These are phyloP conservation scores for Henningerozyma blattae DNA, from an alignment of 805 yeast species.

Conservation along the genomic window DNA sequence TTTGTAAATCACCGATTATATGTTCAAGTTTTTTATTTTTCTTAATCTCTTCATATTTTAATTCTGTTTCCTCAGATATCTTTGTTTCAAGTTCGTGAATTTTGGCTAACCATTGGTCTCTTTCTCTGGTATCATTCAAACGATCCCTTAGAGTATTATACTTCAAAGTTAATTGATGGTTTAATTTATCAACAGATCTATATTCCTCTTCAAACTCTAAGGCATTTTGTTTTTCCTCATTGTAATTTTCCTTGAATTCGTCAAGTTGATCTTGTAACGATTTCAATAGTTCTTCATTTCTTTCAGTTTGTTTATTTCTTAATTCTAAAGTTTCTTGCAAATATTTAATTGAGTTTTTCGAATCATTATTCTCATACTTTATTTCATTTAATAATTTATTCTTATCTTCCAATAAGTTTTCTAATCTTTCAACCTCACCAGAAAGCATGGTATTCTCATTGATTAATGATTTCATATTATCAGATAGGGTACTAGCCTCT, in stretches of 20 bases:
- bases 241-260: slow-evolving; percentile 23
- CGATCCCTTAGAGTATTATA: slow-evolving; percentile 36
- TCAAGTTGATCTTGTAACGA: slow-evolving; percentile 23
- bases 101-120: slow-evolving; percentile 46
- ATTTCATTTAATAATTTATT: slow-evolving; percentile 8
- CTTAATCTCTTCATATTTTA: slow-evolving; percentile 42
- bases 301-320: slow-evolving; percentile 20
- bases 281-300: slow-evolving; percentile 28
- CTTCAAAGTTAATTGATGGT: slow-evolving; percentile 37
- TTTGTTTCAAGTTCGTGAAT: slow-evolving; percentile 40
- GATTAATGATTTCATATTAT: slow-evolving; percentile 47
- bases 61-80: slow-evolving; percentile 34
- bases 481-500: slow-evolving; percentile 46
- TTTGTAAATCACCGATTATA: slow-evolving; percentile 40
- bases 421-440: slow-evolving; percentile 38
- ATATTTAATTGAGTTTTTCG: slow-evolving; percentile 5
- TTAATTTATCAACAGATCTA: slow-evolving; percentile 45
- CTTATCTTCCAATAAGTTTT: slow-evolving; percentile 4
- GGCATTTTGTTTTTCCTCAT: slow-evolving; percentile 37
- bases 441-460: slow-evolving; percentile 52
- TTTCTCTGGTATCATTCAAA: slow-evolving; percentile 38
- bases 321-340: slow-evolving; percentile 21
- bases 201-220: slow-evolving; percentile 55
- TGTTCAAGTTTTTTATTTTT: slow-evolving; percentile 38
- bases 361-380: slow-evolving; percentile 13